Base-by-base conservation (phyloP, 2,329 filamentous ascomycete species). In the Apiospora malaysiana region DNA sequence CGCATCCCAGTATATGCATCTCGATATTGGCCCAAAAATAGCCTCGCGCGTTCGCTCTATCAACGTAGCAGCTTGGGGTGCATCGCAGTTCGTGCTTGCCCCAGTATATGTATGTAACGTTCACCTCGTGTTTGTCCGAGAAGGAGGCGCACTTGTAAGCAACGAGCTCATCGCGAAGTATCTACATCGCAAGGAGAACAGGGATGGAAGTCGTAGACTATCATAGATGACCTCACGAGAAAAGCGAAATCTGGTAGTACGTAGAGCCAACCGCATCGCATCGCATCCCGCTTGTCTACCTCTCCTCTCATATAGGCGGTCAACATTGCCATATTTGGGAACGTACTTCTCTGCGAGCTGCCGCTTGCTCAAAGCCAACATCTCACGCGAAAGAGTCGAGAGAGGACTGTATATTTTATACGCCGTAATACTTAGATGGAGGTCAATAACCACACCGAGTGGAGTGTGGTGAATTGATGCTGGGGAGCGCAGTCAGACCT, bases 1-100 rank as follows among this genome's bases (percentile, higher is more conserved):
- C 56, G 56, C 56, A 40, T 40, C 27, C 56, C 40, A 63, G 56
- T 21, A 63, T n/a, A 40, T 63, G 56, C 56, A 63, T 63, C 56
- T 63, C 32, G 27, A 40, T 63, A 40, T 63, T 40, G 32, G 12
- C 32, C 32, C 56, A 40, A 63, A 59, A 63, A 63, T 63, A 63
- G 56, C 56, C n/a, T 63, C 27, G 32, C n/a, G 9, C 56, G 40
- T 63, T 23, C 5, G 27, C 4, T n/a, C 56, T n/a, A 40, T 32
- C 16, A 59, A 32, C 7, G 14, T 56, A 56, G 25, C 25, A 56
- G 25, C 49, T 56, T 25, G 18, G 16, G 16, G 9, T 32, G 49
- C 25, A 56, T 27, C 5, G 3, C 25, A 49, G 9, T 23, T 27
- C 8, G 27, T n/a, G 27, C 27, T n/a, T 18, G 18, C 27, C 18